phyloP scores from a whole-genome alignment of 306 rosid genomes.

The cucumber (Cucumis sativus) region Cucumber_9930_V3 NC_026655.2:5752501-5753000 shows the following conservation, averaged over 20 bases:
- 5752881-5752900: slow-evolving; percentile 24
- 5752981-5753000: slow-evolving; percentile 22
- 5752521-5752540: slow-evolving; percentile 20
- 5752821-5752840: slow-evolving; percentile 26
- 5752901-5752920: slow-evolving; percentile 31
- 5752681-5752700: slow-evolving; percentile 15
- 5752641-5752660: slow-evolving; percentile 1
- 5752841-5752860: slow-evolving; percentile 22
- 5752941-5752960: slow-evolving; percentile 28
- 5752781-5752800: slow-evolving; percentile 31
- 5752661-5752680: slow-evolving; percentile 27
- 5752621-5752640: slow-evolving; percentile 11
- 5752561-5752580: slow-evolving; percentile 28
- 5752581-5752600: slow-evolving; percentile 24
- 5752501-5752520: slow-evolving; percentile 14
- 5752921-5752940: slow-evolving; percentile 25
- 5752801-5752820: slow-evolving; percentile 48
- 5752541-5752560: slow-evolving; percentile 35
- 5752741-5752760: slow-evolving; percentile 34
- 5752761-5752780: slow-evolving; percentile 25
- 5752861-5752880: slow-evolving; percentile 15
- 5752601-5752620: slow-evolving; percentile 13
- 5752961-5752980: slow-evolving; percentile 31
- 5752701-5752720: slow-evolving; percentile 24
- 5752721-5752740: slow-evolving; percentile 42